A percentile compares a stretch with the other conserved stretches of the same genome.
These are phyloP conservation scores for Aspergillus udagawae DNA, from an alignment of 2,329 filamentous ascomycete species.

Conservation along the genomic window DNA sequence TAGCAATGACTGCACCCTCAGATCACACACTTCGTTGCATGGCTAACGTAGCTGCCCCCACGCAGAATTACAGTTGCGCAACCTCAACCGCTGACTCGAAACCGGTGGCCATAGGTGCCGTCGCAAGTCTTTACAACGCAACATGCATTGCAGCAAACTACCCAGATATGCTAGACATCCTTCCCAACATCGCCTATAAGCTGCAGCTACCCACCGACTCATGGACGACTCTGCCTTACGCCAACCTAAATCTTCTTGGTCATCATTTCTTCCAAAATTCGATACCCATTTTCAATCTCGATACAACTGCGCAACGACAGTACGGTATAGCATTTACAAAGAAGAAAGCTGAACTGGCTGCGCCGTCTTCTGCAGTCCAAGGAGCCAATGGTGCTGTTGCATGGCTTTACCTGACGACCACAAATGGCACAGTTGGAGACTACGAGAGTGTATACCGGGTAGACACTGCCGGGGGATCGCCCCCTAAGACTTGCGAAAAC, in stretches of 20 bases:
- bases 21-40: background rate
- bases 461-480: conserved; percentile 74
- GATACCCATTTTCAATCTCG: conserved; percentile 76
- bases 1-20: conserved; percentile 11
- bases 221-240: conserved; percentile 43
- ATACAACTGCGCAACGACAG: conserved; percentile 47
- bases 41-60: conserved; percentile 11
- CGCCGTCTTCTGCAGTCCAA: conserved; percentile 57
- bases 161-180: conserved; percentile 60
- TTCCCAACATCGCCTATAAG: conserved; percentile 66
- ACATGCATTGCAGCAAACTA: conserved; percentile 71
- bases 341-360: conserved; percentile 58
- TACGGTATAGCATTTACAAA: conserved; percentile 58
- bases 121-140: conserved; percentile 83
- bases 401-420: conserved; percentile 68
- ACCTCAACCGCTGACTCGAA: conserved; percentile 54
- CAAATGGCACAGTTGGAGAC: conserved; percentile 54
- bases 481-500: conserved; percentile 69
- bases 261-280: conserved; percentile 74
- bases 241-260: conserved; percentile 63
- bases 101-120: conserved; percentile 66
- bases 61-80: conserved; percentile 86
- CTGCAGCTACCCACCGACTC: conserved; percentile 52
- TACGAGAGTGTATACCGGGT: conserved; percentile 78
- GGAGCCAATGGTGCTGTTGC: conserved; percentile 67